These are phyloP conservation scores for Metschnikowia corniflorae DNA, from an alignment of 805 yeast species.

Conservation along the genomic window DNA sequence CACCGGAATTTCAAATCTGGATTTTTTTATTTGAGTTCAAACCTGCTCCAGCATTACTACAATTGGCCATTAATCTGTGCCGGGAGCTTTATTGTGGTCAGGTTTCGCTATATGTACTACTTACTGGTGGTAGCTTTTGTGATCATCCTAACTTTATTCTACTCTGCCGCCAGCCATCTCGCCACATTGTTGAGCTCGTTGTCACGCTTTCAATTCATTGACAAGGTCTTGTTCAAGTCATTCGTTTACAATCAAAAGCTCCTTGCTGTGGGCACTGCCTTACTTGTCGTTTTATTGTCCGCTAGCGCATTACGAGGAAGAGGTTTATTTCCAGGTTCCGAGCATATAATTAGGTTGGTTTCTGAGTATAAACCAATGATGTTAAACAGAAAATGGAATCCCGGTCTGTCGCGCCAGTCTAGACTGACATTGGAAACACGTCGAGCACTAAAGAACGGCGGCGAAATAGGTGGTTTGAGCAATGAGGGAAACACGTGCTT, in stretches of 20 bases:
- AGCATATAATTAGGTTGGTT: conserved; percentile 4
- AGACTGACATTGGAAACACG: conserved; percentile 24
- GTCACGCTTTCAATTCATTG: neutral
- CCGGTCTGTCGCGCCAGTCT: conserved; percentile 3
- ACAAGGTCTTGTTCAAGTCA: conserved; percentile 2
- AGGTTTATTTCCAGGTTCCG: conserved; percentile 5
- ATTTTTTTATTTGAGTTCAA: too few relatives aligned
- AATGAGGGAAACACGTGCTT: conserved; percentile 95
- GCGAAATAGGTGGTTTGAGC: conserved; percentile 76
- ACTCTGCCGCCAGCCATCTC: conserved; percentile 1
- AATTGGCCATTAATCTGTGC: too few relatives aligned
- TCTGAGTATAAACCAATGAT: conserved; percentile 6
- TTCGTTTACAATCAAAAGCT: conserved; percentile 3
- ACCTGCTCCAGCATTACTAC: too few relatives aligned
- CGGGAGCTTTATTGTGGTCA: too few relatives aligned
- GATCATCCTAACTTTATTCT: conserved; percentile 4
- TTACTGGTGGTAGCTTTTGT: conserved; percentile 1
- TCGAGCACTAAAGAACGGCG: conserved; percentile 57
- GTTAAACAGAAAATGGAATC: conserved; percentile 4
- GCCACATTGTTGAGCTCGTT: conserved; percentile 1
- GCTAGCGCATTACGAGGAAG: conserved; percentile 3
- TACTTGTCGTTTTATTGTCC: conserved; percentile 9
- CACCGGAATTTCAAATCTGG: too few relatives aligned
- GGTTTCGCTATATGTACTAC: conserved; percentile 4
- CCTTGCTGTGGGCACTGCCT: conserved; percentile 9